These are phyloP conservation scores for Stentor coeruleus DNA, from an alignment of 73 alveolate genomes.

Conservation along the genomic window DNA sequence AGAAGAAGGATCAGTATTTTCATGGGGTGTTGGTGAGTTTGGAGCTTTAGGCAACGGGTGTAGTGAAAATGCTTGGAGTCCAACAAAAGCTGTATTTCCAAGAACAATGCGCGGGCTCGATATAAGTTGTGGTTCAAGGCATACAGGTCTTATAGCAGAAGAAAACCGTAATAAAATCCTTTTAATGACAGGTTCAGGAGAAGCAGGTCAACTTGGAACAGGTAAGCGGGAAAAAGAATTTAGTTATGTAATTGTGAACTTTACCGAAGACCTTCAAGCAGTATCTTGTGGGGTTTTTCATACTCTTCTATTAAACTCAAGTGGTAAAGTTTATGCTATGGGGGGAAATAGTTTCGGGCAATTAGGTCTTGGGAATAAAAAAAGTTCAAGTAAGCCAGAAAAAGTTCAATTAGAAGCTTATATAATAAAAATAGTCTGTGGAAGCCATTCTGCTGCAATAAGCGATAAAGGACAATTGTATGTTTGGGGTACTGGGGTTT, in stretches of 20 bases:
- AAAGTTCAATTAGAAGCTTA: not conserved
- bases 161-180: not conserved
- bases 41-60: slow-evolving; percentile 53
- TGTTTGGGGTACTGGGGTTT: slow-evolving; percentile 58
- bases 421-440: slow-evolving; percentile 14
- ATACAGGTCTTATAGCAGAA: slow-evolving; percentile 36
- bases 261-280: not conserved
- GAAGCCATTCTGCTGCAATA: slow-evolving; percentile 44
- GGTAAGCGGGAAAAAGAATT: slow-evolving; percentile 35
- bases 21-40: slow-evolving; percentile 83
- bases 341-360: slow-evolving; percentile 37
- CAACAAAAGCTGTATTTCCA: slow-evolving; percentile 14
- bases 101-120: not conserved
- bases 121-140: slow-evolving; percentile 52
- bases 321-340: slow-evolving; percentile 25
- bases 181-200: slow-evolving; percentile 32
- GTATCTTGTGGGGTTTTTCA: slow-evolving; percentile 15
- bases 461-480: slow-evolving; percentile 32
- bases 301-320: not conserved
- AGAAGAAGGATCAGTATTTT: slow-evolving; percentile 67
- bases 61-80: slow-evolving; percentile 19
- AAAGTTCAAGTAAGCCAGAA: slow-evolving; percentile 7
- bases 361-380: slow-evolving; percentile 27
- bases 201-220: slow-evolving; percentile 40
- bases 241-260: not conserved